Evolutionary conservation across 148 eudicot genomes (phyloP), one percentile per base, ranked within the genome.

Genomic region (Drosera capensis): DNA sequence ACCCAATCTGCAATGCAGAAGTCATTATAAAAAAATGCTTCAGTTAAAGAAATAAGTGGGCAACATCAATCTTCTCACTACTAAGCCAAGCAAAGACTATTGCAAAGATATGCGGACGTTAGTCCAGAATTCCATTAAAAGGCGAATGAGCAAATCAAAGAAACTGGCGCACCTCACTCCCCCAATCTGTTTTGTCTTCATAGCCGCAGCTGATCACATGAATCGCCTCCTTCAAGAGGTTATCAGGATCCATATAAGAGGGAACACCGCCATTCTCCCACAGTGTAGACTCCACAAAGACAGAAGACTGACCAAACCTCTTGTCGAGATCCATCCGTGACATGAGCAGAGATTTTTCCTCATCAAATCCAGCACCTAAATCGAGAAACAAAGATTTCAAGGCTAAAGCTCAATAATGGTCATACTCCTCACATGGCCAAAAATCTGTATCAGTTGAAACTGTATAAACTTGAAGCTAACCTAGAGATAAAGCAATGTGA

Each of bases 221-320:
- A 59, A 79, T 79, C 17, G 88, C 88, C 56, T 80, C 88, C 72
- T 80, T 80, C 21, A 75, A 63, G 31, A 80, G 88, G 23, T 57
- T 67, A 43, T 80, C 88, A 24, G 88, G 74, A 31, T 70, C 68
- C 18, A 70, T 73, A 29, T 72, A 73, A 23, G 74, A 68, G 20
- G 82, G 82, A 39, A 80, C 68, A 43, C 88, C 88, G 25, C 88
- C 93, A 62, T 77, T 81, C 64, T 81, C 92, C 92, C 77, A 73
- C 19, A 81, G 76, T 2, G 85, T 74, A 16, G 84, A 81, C 47
- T 72, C 81, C 50, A 80, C 70, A 70, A 80, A 80, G 53, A 80
- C 88, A 40, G 57, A 55, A 18, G 88, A 80, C 50, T 64, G 79
- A 22, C 88, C 88, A 65, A 80, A 80, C 57, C 88, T 64, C 46